A percentile compares a stretch with the other conserved stretches of the same genome.
Evolutionary conservation across 805 yeast species (phyloP).

Genomic region (Candida namnaoensis): DNA sequence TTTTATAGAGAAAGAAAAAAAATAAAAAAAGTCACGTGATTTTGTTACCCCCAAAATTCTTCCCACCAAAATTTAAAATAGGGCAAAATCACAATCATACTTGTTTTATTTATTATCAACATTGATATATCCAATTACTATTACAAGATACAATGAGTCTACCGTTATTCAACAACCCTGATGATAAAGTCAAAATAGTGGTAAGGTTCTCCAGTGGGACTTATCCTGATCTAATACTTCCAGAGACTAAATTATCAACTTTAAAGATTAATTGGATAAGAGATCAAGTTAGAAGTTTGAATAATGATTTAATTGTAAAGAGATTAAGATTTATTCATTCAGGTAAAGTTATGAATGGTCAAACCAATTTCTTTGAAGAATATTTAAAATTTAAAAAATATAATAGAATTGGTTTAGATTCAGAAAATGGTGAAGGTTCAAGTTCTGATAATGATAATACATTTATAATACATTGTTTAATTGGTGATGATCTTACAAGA

Average conservation of each 20-base stretch:
- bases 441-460: neutral
- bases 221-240: conserved; percentile 30
- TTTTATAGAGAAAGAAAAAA: neutral
- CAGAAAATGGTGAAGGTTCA: no score
- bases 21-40: no score
- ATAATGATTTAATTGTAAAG: conserved; percentile 21
- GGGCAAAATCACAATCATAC: no score
- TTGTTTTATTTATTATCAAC: no score
- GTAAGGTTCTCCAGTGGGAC: conserved; percentile 38
- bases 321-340: conserved; percentile 59
- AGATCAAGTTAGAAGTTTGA: conserved; percentile 28
- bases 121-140: neutral
- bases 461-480: conserved; percentile 70
- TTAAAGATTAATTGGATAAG: conserved; percentile 32
- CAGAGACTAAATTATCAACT: conserved; percentile 21
- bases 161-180: neutral
- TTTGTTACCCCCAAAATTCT: no score
- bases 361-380: conserved; percentile 46
- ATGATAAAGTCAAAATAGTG: conserved; percentile 11
- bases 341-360: conserved; percentile 56
- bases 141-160: neutral
- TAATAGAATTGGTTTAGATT: neutral
- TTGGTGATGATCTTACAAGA: conserved; percentile 54
- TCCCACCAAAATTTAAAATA: no score
- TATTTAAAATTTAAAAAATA: conserved; percentile 23